Percentiles rank a stretch among this genome's conserved stretches.
These are phyloP conservation scores for Cymbopogon flexuosus DNA, from an alignment of 202 grass and related monocot species.

Conservation along the genomic window DNA sequence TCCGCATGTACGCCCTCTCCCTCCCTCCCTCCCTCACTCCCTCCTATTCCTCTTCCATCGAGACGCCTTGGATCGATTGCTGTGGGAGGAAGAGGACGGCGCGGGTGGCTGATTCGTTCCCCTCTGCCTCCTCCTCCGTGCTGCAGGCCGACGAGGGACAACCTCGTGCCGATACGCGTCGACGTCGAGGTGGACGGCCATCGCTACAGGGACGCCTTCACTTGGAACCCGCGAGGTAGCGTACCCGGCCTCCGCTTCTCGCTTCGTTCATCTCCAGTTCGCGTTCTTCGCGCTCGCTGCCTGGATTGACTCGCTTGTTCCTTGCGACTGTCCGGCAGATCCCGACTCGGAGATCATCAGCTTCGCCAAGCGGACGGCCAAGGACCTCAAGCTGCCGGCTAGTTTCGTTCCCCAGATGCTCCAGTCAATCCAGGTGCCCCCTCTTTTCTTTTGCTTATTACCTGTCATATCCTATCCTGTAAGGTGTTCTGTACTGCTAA, in stretches of 20 bases:
- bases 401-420: conserved; percentile 79
- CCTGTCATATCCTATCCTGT: neutral
- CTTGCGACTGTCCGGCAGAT: conserved; percentile 33
- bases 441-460: neutral
- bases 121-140: neutral
- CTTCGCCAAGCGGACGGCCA: conserved; percentile 84
- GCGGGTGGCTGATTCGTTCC: conserved; percentile 1
- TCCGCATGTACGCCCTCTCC: conserved; percentile 52
- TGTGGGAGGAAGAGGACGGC: neutral
- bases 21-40: neutral
- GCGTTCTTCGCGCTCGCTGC: neutral
- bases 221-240: conserved; percentile 87
- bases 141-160: conserved; percentile 77
- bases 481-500: neutral
- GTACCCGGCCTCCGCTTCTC: no score
- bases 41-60: neutral
- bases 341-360: conserved; percentile 80
- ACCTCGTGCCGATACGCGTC: conserved; percentile 76
- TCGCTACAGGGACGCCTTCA: conserved; percentile 85
- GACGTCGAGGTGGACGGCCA: conserved; percentile 77
- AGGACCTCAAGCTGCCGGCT: conserved; percentile 81
- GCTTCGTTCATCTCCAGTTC: neutral
- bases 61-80: neutral
- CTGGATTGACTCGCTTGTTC: neutral
- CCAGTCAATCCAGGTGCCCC: conserved; percentile 74